Conservation (phyloP, 345 rosid species). For the Physaria fendleri region DNA sequence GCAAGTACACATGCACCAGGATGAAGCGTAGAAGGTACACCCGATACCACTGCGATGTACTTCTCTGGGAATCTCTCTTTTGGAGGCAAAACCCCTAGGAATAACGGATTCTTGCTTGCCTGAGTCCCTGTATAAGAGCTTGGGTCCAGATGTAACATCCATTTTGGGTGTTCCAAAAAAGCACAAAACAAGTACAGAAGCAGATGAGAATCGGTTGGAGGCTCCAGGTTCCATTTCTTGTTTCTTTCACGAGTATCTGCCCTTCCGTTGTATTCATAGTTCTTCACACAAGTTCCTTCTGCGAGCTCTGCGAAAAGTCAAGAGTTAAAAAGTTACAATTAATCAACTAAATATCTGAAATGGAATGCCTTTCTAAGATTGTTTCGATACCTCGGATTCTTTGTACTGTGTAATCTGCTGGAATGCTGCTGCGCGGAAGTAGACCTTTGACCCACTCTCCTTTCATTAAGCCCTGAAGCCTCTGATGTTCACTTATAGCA, state of each 20-base stretch:
- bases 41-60: constrained; percentile 60
- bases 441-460: constrained; percentile 92
- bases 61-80: constrained; percentile 94
- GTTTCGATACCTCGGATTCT: constrained; percentile 63
- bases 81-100: constrained; percentile 76
- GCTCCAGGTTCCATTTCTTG: constrained; percentile 73
- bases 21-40: constrained; percentile 67
- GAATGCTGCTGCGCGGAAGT: constrained; percentile 71
- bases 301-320: constrained; percentile 57
- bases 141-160: constrained; percentile 97
- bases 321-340: constrained; percentile 4
- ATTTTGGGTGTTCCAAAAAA: constrained; percentile 87
- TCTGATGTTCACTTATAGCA: constrained; percentile 89
- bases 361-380: not conserved
- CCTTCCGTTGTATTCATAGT: constrained; percentile 65
- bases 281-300: constrained; percentile 93
- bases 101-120: constrained; percentile 77
- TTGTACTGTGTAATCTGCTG: constrained; percentile 63
- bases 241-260: constrained; percentile 63
- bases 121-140: constrained; percentile 73
- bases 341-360: not conserved
- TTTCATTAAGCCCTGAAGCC: constrained; percentile 79
- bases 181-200: constrained; percentile 90
- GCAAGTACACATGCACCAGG: constrained; percentile 84
- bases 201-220: constrained; percentile 86